These are phyloP conservation scores for Rehmannia glutinosa DNA, from an alignment of 257 asterid species.

Conservation along the genomic window DNA sequence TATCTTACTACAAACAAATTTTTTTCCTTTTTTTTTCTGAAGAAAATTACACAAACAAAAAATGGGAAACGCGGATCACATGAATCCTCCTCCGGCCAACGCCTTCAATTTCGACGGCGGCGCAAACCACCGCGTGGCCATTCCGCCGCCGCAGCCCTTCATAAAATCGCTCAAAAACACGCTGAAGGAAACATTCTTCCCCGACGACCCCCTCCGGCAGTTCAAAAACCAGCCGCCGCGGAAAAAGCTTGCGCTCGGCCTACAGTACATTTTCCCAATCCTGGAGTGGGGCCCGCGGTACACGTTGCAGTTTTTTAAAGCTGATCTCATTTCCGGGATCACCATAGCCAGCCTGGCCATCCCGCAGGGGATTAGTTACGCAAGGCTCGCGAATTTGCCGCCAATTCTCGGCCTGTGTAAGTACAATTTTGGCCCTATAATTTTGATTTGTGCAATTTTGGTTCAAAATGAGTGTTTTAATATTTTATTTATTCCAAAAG, in stretches of 20 bases:
- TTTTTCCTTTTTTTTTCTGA: too few relatives aligned
- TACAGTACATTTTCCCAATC: constrained; percentile 79
- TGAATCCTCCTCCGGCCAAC: constrained; percentile 18
- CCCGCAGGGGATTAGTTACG: constrained; percentile 97
- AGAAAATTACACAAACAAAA: too few relatives aligned
- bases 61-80: constrained; percentile 60
- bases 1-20: too few relatives aligned
- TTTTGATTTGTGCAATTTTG: too few relatives aligned
- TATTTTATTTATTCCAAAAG: too few relatives aligned
- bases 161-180: constrained; percentile 45
- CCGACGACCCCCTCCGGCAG: constrained; percentile 89
- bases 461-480: too few relatives aligned
- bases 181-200: constrained; percentile 73
- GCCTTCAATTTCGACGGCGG: not conserved
- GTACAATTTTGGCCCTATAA: too few relatives aligned
- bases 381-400: constrained; percentile 88
- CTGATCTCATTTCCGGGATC: constrained; percentile 84
- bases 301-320: constrained; percentile 44
- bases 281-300: constrained; percentile 85
- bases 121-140: constrained; percentile 40
- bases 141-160: constrained; percentile 80
- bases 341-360: constrained; percentile 96
- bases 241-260: constrained; percentile 39
- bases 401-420: constrained; percentile 91
- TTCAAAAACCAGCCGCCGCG: constrained; percentile 76